Conservation (phyloP, 805 yeast species). For the Starmerella vaccinii region DNA sequence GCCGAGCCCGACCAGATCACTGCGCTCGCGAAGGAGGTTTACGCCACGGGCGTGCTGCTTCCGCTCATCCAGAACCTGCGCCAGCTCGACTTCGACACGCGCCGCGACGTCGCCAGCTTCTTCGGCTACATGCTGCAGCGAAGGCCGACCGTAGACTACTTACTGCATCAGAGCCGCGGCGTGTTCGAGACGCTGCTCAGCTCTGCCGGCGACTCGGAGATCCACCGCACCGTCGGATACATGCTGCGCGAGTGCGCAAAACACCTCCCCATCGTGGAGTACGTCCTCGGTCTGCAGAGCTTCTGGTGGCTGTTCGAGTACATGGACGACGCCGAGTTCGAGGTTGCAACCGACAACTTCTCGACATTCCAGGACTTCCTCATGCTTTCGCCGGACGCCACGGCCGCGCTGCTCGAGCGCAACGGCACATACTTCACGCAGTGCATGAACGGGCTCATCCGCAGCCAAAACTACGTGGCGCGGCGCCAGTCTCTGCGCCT, state of each 20-base stretch:
- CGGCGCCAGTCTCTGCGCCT: slow-evolving; percentile 78
- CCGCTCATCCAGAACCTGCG: slow-evolving; percentile 48
- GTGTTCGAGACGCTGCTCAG: slow-evolving; percentile 51
- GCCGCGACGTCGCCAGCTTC: slow-evolving; percentile 68
- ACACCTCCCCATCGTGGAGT: slow-evolving; percentile 56
- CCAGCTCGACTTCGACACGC: slow-evolving; percentile 76
- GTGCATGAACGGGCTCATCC: slow-evolving; percentile 58
- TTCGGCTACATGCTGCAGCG: slow-evolving; percentile 71
- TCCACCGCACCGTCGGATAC: slow-evolving; percentile 62
- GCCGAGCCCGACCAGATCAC: slow-evolving; percentile 63
- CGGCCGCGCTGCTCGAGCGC: slow-evolving; percentile 54
- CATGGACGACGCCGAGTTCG: slow-evolving; percentile 68
- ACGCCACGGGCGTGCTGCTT: slow-evolving; percentile 57
- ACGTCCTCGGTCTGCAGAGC: slow-evolving; percentile 46
- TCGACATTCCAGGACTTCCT: slow-evolving; percentile 62
- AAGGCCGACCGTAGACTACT: slow-evolving; percentile 79
- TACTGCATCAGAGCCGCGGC: slow-evolving; percentile 50
- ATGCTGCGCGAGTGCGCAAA: slow-evolving; percentile 79
- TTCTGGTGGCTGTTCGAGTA: slow-evolving; percentile 80
- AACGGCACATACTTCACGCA: slow-evolving; percentile 51
- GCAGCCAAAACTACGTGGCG: slow-evolving; percentile 77
- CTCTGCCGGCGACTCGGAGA: slow-evolving; percentile 66
- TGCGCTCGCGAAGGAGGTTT: slow-evolving; percentile 68
- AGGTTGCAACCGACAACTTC: slow-evolving; percentile 82
- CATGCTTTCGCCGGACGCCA: slow-evolving; percentile 56